Evolutionary conservation across 1,284 basidiomycete species (phyloP).

Genomic region (Flammula alnicola): DNA sequence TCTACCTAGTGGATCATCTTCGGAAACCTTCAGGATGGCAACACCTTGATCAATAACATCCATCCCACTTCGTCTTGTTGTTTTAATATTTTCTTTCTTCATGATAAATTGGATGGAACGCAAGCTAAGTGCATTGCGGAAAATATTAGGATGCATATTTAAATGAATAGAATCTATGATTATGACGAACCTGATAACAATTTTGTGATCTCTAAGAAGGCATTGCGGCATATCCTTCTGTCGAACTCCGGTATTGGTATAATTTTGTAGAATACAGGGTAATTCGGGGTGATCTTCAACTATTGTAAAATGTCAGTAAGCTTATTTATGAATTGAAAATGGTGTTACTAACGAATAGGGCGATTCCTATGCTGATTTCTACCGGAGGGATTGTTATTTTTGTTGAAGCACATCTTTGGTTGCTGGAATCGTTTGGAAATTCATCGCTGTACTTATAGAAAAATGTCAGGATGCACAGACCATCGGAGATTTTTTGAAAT

Average conservation of each 20-base stretch:
- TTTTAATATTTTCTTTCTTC: background rate
- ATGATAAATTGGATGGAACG: slow-evolving; percentile 1
- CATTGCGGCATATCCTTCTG: slow-evolving; percentile 1
- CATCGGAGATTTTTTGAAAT: too few species aligned
- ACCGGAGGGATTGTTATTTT: background rate
- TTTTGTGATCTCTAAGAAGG: background rate
- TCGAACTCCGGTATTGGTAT: background rate
- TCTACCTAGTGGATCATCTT: slow-evolving; percentile 16
- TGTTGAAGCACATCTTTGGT: too few species aligned
- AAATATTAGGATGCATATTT: background rate
- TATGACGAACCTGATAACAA: background rate
- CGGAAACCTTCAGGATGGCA: background rate
- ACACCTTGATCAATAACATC: background rate
- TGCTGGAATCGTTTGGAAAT: too few species aligned
- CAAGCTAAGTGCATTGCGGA: background rate
- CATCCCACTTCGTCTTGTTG: background rate
- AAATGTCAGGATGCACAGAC: too few species aligned
- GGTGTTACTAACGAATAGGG: background rate
- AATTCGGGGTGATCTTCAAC: slow-evolving; percentile 3
- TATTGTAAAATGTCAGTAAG: background rate
- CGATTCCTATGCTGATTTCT: background rate
- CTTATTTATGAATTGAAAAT: background rate
- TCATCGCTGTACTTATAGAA: too few species aligned
- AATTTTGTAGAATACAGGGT: background rate
- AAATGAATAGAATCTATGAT: background rate